Conservation (phyloP, 148 eudicot species). For the Limonium bicolor region DNA sequence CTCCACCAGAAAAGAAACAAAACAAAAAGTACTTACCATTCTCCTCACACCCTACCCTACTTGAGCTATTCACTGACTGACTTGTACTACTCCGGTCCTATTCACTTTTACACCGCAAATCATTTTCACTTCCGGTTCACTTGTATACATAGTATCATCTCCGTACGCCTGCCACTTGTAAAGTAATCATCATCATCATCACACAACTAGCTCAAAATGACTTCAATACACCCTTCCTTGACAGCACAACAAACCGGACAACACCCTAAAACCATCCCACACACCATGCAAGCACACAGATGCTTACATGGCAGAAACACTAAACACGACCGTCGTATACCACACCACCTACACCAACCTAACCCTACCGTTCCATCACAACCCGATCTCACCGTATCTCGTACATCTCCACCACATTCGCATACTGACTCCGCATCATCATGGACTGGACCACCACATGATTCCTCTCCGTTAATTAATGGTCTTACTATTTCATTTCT, state of each 20-base stretch:
- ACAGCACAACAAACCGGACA: constrained; percentile 40
- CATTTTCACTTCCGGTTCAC: too few relatives aligned
- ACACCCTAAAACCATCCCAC: constrained; percentile 18
- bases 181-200: too few relatives aligned
- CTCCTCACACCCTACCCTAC: too few relatives aligned
- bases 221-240: constrained; percentile 29
- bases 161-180: too few relatives aligned
- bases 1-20: too few relatives aligned
- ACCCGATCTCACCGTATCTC: neutral
- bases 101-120: too few relatives aligned
- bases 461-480: constrained; percentile 9
- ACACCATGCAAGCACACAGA: constrained; percentile 32
- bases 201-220: constrained; percentile 13
- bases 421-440: constrained; percentile 28
- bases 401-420: constrained; percentile 3
- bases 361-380: neutral
- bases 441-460: neutral
- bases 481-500: too few relatives aligned
- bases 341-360: constrained; percentile 23
- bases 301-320: constrained; percentile 50
- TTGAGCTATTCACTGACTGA: too few relatives aligned
- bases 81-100: too few relatives aligned
- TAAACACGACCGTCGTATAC: constrained; percentile 13
- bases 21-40: too few relatives aligned
- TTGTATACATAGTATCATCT: too few relatives aligned